Percentiles rank a stretch among this genome's conserved stretches.
phyloP scores from a whole-genome alignment of 305 asterid genomes.

The Fraxinus latifolia region DNA sequence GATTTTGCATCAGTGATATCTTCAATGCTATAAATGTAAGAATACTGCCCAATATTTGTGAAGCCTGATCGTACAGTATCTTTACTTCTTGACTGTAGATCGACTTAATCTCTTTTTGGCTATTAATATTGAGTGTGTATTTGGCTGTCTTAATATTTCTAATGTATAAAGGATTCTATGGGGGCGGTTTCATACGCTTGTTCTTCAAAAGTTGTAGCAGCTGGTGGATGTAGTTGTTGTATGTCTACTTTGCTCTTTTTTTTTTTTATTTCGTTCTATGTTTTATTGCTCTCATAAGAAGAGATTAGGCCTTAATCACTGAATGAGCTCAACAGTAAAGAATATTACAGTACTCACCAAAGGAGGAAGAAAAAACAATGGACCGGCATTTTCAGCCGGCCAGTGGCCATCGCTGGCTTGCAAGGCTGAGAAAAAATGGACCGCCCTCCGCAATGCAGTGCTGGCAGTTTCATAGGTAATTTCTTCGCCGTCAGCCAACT shows the following conservation, averaged over 20 bases:
- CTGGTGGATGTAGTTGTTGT: background rate
- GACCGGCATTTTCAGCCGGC: conserved; percentile 93
- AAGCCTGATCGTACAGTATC: background rate
- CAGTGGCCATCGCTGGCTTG: conserved; percentile 95
- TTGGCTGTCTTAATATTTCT: background rate
- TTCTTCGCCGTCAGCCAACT: conserved; percentile 67
- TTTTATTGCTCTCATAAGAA: background rate
- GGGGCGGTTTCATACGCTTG: background rate
- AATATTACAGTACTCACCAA: conserved; percentile 36
- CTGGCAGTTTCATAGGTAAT: conserved; percentile 60
- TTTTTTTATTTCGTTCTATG: background rate
- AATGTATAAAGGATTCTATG: background rate
- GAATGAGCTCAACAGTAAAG: background rate
- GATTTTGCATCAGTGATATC: background rate
- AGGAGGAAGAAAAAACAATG: conserved; percentile 84
- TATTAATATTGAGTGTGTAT: background rate
- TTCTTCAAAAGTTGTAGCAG: background rate
- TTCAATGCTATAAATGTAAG: background rate
- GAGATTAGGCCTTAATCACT: background rate
- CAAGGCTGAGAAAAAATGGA: conserved; percentile 69
- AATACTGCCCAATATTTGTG: background rate
- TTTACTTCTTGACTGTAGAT: background rate
- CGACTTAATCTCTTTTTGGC: background rate
- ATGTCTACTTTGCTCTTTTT: background rate
- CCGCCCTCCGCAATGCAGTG: conserved; percentile 56